These are phyloP conservation scores for Moringa oleifera DNA, from an alignment of 345 rosid genomes.

Conservation along the genomic window DNA sequence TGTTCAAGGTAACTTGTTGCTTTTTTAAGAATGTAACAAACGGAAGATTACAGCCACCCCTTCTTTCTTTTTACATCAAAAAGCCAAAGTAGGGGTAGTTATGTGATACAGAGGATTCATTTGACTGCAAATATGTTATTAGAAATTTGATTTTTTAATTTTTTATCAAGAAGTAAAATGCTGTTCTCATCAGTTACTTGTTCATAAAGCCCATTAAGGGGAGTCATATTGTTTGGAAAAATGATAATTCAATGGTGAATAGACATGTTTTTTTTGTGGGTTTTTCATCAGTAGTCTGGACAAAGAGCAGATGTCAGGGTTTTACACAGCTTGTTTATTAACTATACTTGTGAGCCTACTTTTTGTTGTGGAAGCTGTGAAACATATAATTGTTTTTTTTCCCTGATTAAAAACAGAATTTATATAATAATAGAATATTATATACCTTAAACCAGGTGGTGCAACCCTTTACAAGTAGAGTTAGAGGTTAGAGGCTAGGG, in stretches of 20 bases:
- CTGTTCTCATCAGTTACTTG: neutral
- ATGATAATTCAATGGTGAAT: neutral
- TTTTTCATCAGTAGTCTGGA: neutral
- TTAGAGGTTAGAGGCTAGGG: too few species aligned
- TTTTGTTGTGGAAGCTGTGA: too few species aligned
- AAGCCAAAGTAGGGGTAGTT: neutral
- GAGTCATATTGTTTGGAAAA: neutral
- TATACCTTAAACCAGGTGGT: too few species aligned
- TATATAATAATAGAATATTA: too few species aligned
- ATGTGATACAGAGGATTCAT: neutral
- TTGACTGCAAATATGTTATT: neutral
- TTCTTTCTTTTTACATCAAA: neutral
- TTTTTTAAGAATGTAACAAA: constrained; percentile 1
- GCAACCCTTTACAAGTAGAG: too few species aligned
- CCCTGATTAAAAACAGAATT: too few species aligned
- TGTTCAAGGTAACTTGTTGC: neutral
- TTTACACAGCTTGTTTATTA: too few species aligned
- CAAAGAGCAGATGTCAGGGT: constrained; percentile 9
- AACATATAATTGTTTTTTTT: too few species aligned
- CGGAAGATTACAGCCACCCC: neutral
- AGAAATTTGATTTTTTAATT: too few species aligned
- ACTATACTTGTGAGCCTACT: too few species aligned
- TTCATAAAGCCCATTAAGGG: neutral
- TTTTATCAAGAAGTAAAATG: neutral
- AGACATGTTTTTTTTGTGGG: constrained; percentile 2